These are phyloP conservation scores for Pseudoneurospora amorphoporcata DNA, from an alignment of 495 filamentous ascomycete species.

Conservation along the genomic window DNA sequence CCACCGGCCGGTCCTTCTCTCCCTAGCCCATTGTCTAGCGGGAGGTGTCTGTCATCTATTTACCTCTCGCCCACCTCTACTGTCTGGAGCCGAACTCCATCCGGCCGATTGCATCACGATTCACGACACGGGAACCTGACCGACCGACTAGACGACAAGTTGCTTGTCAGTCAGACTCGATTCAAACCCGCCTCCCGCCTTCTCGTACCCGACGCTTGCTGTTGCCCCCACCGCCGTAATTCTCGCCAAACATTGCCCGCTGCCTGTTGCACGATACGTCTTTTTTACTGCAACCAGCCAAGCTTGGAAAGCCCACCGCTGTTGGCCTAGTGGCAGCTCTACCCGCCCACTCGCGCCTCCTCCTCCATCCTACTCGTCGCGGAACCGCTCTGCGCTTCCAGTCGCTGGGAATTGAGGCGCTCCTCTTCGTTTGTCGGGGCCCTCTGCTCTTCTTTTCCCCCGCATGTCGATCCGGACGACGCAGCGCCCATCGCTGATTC, in stretches of 20 bases:
- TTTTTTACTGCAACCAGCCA: background rate
- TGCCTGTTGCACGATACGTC: background rate
- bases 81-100: background rate
- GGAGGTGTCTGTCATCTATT: background rate
- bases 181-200: background rate
- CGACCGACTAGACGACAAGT: background rate
- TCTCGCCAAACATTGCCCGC: background rate
- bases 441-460: background rate
- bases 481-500: background rate
- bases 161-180: background rate
- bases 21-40: background rate
- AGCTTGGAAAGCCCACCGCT: background rate
- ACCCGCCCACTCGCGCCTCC: background rate
- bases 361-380: background rate
- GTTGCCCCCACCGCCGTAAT: background rate
- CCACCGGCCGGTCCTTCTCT: background rate
- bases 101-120: background rate
- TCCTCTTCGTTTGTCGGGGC: background rate
- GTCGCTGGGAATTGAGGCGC: background rate
- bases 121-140: background rate
- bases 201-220: background rate
- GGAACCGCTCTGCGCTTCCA: background rate
- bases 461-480: slow-evolving; percentile 8
- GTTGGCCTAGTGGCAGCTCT: background rate
- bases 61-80: background rate